Base-by-base conservation (phyloP, 441 rosid genomes). In the Syzygium syzygioides region DNA sequence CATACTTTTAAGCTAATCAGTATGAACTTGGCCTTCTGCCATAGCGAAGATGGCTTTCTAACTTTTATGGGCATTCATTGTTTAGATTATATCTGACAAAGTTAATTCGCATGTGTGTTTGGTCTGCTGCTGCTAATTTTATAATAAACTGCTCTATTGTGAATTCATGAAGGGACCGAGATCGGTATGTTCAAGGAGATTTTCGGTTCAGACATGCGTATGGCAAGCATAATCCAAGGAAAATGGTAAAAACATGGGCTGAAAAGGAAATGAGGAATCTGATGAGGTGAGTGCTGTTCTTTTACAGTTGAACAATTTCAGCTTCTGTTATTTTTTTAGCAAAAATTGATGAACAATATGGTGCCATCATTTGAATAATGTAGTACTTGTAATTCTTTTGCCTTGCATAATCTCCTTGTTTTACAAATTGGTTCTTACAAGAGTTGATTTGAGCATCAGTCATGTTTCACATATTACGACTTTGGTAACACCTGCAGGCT, bases 241-340 rank as follows among this genome's bases (percentile, higher is more conserved):
- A 98, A 94, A 98, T 97, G 99, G 99, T 98, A 41, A 94, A 96
- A 91, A 97, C 96, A 1, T 98, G 99, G 99, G 99, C 99, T 90
- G 99, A 98, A 91, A 98, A 98, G 90, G 99, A 98, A 94, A 94
- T 95, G 94, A 95, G 99, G 92, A 98, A 98, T 94, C 99, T 97
- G 86, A 89, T 94, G 95, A 97, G 99, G 99, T 94, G 90, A 91
- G 59, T 41, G 32, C 60, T 50, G 11, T 92, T 45, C 26, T 90
- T 50, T 37, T 32, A 68, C 48, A 9, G 48, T 68, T 71, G 26
- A 71, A 6, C n/a, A 71, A 41, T 71, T 37, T 20, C 25, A 37
- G 11, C 50, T 37, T 37, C 83, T 71, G 80, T 71, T 71, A 1
- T 20, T 37, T 71, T 71, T 76, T 23, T 52, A 23, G 41, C 83